phyloP scores from a whole-genome alignment of 176 grass and related monocot species.

The Carex parvula region DNA sequence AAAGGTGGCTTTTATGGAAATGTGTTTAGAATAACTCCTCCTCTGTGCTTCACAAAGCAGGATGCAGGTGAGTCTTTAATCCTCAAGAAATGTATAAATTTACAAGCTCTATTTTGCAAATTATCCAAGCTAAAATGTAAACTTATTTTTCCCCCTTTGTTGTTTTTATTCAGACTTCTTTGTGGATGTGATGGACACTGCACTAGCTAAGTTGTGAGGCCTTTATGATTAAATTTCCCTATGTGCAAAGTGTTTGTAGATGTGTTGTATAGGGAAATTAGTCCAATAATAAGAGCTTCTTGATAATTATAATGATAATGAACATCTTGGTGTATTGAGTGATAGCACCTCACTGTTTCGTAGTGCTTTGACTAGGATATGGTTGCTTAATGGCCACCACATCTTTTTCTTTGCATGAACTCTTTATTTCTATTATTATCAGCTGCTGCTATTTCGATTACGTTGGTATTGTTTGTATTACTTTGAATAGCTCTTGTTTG shows the following conservation, averaged over 20 bases:
- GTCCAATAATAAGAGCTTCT: background rate
- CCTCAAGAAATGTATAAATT: background rate
- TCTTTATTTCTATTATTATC: background rate
- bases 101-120: background rate
- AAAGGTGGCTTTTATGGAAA: constrained; percentile 95
- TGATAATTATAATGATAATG: constrained; percentile 19
- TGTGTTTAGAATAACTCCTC: constrained; percentile 96
- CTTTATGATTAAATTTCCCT: background rate
- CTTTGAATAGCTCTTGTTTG: background rate
- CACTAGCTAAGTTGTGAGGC: constrained; percentile 75
- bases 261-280: constrained; percentile 9
- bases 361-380: constrained; percentile 22
- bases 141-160: background rate
- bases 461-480: background rate
- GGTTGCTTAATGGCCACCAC: background rate
- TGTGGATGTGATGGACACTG: constrained; percentile 61
- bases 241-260: background rate
- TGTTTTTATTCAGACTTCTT: constrained; percentile 53
- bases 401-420: background rate
- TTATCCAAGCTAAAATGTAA: background rate
- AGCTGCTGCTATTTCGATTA: background rate
- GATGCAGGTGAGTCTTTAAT: constrained; percentile 57
- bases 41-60: constrained; percentile 88
- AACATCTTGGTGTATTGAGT: constrained; percentile 46
- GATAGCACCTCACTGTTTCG: constrained; percentile 88